Evolutionary conservation across 495 filamentous ascomycete genomes (phyloP), one percentile per base, ranked within the genome.

Genomic region (Xanthoparmelia taractica): DNA sequence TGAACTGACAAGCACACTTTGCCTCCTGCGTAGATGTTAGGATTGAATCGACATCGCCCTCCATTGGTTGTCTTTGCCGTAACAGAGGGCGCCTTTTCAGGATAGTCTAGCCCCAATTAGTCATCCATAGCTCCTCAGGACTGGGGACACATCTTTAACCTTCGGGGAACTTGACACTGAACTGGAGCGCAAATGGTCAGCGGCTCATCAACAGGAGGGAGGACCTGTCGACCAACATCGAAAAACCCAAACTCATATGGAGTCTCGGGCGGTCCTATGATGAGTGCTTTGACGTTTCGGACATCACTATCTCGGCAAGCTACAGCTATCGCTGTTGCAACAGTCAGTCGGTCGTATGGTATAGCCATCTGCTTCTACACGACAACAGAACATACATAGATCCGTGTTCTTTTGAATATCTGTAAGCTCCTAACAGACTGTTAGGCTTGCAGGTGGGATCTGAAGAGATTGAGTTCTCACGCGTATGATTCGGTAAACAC

Each of bases 201-300:
- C 36, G 57, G 50, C 54, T 43, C 47, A 40, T 37, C 33, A 1
- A 43, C 48, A 15, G 20, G 60, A 31, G 54, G 18, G 13, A 64
- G 31, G 25, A 12, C 23, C 17, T 57, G 23, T 41, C 25, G 55
- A 58, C 61, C 23, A 13, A 93, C 91, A 84, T 96, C 90, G 70
- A 96, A 98, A 79, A 96, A 97, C 6, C 93, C 94, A 70, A 96
- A 95, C 68, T 97, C 91, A 73, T 98, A 98, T 0, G 94, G 92
- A 0, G 94, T 96, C 60, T 93, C 92, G 57, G 94, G 92, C 11
- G 95, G 93, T 0, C 94, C 94, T 60, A 98, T 83, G 64, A 98
- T 90, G 57, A 97, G 74, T 40, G 93, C 95, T 67, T 84, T 86
- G 48, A 98, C 88, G 65, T 93, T 87, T 38, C 92, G 87, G 57